Conservation (phyloP, 2,329 filamentous ascomycete genomes). For the Pezicula rhizophila region DNA sequence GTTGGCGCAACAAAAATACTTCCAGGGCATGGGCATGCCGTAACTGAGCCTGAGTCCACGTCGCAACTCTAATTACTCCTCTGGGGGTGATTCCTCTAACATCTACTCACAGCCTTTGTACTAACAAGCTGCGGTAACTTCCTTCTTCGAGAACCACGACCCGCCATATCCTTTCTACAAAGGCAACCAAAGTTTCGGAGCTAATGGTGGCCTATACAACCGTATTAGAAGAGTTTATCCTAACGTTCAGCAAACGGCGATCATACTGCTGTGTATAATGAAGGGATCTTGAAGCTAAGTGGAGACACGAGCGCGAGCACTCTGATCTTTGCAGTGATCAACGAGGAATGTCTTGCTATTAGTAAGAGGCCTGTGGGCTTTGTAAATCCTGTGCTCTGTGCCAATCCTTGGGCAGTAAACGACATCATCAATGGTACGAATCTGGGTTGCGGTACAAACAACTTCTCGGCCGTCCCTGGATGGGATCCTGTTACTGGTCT, state of each 20-base stretch:
- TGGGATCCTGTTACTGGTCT: slow-evolving; percentile 34
- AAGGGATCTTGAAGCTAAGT: slow-evolving; percentile 28
- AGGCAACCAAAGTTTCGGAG: slow-evolving; percentile 14
- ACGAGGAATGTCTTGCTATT: slow-evolving; percentile 49
- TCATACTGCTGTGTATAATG: slow-evolving; percentile 39
- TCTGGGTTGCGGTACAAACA: slow-evolving; percentile 30
- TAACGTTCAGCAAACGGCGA: slow-evolving; percentile 50
- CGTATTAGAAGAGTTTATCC: slow-evolving; percentile 30
- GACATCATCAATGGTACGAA: slow-evolving; percentile 34
- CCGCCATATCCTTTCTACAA: too few species aligned
- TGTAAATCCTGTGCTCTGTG: slow-evolving; percentile 36
- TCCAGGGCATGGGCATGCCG: slow-evolving; percentile 20
- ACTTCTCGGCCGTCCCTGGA: slow-evolving; percentile 24
- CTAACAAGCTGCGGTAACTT: slow-evolving; percentile 31
- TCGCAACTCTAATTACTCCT: slow-evolving; percentile 30
- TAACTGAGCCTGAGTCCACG: slow-evolving; percentile 24
- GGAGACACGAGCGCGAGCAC: slow-evolving; percentile 47
- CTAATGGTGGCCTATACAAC: slow-evolving; percentile 20
- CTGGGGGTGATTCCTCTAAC: slow-evolving; percentile 46
- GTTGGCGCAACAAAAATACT: slow-evolving; percentile 15
- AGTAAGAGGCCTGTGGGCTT: slow-evolving; percentile 39
- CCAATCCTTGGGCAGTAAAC: slow-evolving; percentile 14
- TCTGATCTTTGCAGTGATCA: slow-evolving; percentile 52
- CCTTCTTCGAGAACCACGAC: too few species aligned
- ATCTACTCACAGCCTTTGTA: slow-evolving; percentile 40